Base-by-base conservation (phyloP, 139 green algal species). In the Chlamydomonas urium region DNA sequence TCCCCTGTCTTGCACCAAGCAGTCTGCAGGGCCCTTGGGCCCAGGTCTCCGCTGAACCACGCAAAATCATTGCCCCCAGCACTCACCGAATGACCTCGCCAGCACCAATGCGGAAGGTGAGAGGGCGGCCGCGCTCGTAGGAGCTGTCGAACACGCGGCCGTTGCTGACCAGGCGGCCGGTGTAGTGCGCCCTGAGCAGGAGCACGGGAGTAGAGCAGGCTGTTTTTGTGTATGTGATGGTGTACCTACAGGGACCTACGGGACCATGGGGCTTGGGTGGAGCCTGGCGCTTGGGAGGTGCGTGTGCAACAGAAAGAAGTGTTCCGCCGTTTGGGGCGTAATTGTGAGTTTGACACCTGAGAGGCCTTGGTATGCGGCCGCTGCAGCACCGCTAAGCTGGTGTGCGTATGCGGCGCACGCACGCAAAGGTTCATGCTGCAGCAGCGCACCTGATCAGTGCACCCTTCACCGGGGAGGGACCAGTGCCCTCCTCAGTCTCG, bases 121-220 rank as follows among this genome's bases (percentile, higher is more conserved):
- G 88, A 0, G 93, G 93, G 38, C 79, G 53, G 10, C 88, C 73
- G 10, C 93, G 79, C 33, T 89, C 81, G 63, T 95, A 96, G 65
- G 69, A 87, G 50, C 71, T 87, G 78, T 97, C 93, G 80, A 97
- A 97, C 29, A 93, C 85, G 2, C 71, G 36, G 24, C 81, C 82
- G 67, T 91, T 89, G 69, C 68, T 88, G 26, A 75, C 76, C 26
- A 97, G 82, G 26, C 79, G 74, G 17, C 93, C 93, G 2, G 68
- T 88, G 82, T 97, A 97, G 75, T 97, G 91, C 57, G 71, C 84
- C 60, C 60, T 68, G 33, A n/a, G n/a, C n/a, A n/a, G n/a, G 6
- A 65, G 21, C 19, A 65, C 8, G 56, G 26, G 56, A 56, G 45
- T 26, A 26, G 45, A 56, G 45, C 45, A n/a, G n/a, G n/a, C n/a